Base-by-base conservation (phyloP, 1,284 basidiomycete genomes). In the Neonothopanus nambi region DNA sequence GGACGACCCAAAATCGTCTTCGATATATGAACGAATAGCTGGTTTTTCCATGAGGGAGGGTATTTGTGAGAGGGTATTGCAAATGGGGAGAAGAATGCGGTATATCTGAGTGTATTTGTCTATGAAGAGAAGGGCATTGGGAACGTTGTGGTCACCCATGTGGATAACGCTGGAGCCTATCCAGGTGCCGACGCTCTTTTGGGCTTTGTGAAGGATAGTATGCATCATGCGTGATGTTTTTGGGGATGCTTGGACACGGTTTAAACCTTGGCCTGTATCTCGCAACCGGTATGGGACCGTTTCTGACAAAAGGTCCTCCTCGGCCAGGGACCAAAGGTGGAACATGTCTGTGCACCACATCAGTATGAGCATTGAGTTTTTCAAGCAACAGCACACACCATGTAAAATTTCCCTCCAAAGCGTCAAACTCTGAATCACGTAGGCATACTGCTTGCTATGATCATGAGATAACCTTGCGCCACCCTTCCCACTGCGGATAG, bases 31-130 rank as follows among this genome's bases (percentile, higher is more conserved):
- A 17, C 74, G 76, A 18, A 92, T 61, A 8, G 87, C 84, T 15
- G 87, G 85, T 59, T 84, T 87, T 39, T 79, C 71, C 12, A 76
- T 72, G n/a, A 92, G 69, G 17, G 63, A 63, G 3, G 85, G 82
- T 55, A 92, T 87, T 59, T 89, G 85, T 3, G 77, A 75, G 49
- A 92, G 77, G 17, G 87, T 83, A 60, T 86, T 91, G 71, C 87
- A 90, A 55, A 92, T 87, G 3, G 89, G 89, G 37, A 91, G 75
- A 17, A 92, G 80, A 64, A 92, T 92, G 58, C 89, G 86, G 69
- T 92, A 92, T 48, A 92, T 87, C 66, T 92, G 89, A 11, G 88
- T 90, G 69, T 92, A 92, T 67, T 92, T 92, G 76, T 92, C 84
- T 78, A 59, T 58, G 39, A 91, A 91, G 72, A 91, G 81, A 54